Percentiles rank a stretch among this genome's conserved stretches.
Evolutionary conservation across 495 filamentous ascomycete species (phyloP).

Genomic region (Aspergillus sclerotioniger): DNA sequence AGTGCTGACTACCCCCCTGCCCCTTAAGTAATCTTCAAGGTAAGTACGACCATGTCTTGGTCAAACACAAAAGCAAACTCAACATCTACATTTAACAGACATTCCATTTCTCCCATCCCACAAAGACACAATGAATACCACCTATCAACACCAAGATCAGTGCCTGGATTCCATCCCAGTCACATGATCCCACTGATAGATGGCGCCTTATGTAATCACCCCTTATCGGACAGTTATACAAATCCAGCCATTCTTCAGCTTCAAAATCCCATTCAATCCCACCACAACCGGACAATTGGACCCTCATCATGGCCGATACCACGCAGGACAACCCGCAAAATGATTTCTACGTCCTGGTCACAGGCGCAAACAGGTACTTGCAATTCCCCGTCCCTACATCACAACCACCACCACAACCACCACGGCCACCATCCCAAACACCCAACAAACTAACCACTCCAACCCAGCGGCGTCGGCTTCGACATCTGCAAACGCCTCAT

Average conservation of each 20-base stretch:
- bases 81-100: too few species aligned
- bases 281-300: neutral
- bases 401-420: neutral
- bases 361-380: slow-evolving; percentile 51
- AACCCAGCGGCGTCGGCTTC: slow-evolving; percentile 79
- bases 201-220: neutral
- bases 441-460: neutral
- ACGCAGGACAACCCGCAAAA: slow-evolving; percentile 17
- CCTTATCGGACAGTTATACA: neutral
- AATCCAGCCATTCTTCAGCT: neutral
- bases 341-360: slow-evolving; percentile 42
- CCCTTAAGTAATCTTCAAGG: too few species aligned
- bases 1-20: too few species aligned
- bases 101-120: too few species aligned
- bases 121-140: too few species aligned
- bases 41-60: too few species aligned
- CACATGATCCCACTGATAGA: neutral
- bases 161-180: too few species aligned
- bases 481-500: slow-evolving; percentile 83
- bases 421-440: neutral
- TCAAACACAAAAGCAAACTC: too few species aligned
- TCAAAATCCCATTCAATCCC: neutral
- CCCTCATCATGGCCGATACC: neutral
- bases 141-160: too few species aligned
- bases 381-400: neutral